Evolutionary conservation across 208 protist genomes (phyloP), one percentile per base, ranked within the genome.

Genomic region (Entamoeba invadens): DNA sequence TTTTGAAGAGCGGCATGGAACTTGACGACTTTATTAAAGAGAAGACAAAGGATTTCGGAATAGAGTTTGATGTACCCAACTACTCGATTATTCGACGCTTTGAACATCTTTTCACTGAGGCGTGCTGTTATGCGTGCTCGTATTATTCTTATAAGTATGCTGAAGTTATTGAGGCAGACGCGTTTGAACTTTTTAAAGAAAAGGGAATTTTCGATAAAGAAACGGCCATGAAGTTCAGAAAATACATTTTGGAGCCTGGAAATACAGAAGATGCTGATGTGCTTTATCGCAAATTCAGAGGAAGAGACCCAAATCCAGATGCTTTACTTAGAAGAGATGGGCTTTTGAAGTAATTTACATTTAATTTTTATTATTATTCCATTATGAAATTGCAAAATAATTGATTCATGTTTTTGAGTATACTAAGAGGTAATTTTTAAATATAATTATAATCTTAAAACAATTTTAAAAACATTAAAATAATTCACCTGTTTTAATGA

Each of bases 61-160:
- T 42, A 42, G 31, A 77, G 10, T 77, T 77, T 31, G 38, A 77
- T 77, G 21, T 8, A 42, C 25, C 25, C 25, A 77, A 18, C 25
- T 8, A n/a, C 38, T 77, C 57, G 25, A 77, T 77, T 31, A 77
- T 77, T n/a, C 25, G 57, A 77, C 0, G 0, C 38, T 77, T 77
- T n/a, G 5, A 10, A n/a, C 57, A 77, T 77, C 21, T 77, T 10
- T 77, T 77, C 21, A 8, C 21, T 77, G 0, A 47, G 18, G 12
- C n/a, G 14, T 35, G 0, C 25, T n/a, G 87, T 35, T 92, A 92
- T 92, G 35, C 91, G 1, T 45, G 44, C 50, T 44, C 45, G 0
- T 92, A 92, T 46, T 92, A 47, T 92, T 50, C 44, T 92, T 92
- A 92, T n/a, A 92, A 92, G n/a, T 92, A 12, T 12, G 91, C 91